phyloP scores from a whole-genome alignment of 2,329 filamentous ascomycete species.

The Helotiales sp. region DNA sequence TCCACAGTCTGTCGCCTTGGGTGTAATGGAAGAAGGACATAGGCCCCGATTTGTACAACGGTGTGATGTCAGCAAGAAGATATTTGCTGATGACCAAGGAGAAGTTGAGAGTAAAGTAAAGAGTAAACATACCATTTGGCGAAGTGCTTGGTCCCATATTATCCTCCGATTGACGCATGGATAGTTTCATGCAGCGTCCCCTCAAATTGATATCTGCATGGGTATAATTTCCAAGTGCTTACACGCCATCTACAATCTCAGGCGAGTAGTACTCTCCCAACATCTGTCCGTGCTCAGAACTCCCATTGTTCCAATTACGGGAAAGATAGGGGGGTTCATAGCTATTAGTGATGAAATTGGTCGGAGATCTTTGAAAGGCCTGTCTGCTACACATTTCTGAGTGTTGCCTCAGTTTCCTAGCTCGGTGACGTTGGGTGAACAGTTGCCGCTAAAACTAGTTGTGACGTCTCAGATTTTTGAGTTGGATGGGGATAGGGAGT shows the following conservation, averaged over 20 bases:
- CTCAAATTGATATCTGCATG: background rate
- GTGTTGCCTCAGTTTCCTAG: no score
- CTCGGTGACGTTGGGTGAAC: background rate
- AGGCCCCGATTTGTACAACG: constrained; percentile 47
- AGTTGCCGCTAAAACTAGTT: background rate
- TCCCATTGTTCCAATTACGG: background rate
- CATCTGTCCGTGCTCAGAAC: background rate
- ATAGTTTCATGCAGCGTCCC: background rate
- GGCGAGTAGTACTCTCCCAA: background rate
- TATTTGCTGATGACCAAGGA: no score
- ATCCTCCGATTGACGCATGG: background rate
- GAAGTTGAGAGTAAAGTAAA: no score
- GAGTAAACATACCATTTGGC: background rate
- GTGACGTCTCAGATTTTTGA: background rate
- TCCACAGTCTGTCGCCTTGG: constrained; percentile 40
- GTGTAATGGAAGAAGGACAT: constrained; percentile 44
- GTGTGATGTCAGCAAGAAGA: constrained; percentile 19
- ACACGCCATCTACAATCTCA: background rate
- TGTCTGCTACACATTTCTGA: background rate
- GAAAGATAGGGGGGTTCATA: background rate
- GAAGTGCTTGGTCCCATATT: background rate
- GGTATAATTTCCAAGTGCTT: background rate
- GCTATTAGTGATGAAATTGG: background rate
- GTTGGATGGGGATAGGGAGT: background rate
- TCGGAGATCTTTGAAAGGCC: background rate